phyloP scores from a whole-genome alignment of 495 filamentous ascomycete genomes.

The Talaromyces liani region DNA sequence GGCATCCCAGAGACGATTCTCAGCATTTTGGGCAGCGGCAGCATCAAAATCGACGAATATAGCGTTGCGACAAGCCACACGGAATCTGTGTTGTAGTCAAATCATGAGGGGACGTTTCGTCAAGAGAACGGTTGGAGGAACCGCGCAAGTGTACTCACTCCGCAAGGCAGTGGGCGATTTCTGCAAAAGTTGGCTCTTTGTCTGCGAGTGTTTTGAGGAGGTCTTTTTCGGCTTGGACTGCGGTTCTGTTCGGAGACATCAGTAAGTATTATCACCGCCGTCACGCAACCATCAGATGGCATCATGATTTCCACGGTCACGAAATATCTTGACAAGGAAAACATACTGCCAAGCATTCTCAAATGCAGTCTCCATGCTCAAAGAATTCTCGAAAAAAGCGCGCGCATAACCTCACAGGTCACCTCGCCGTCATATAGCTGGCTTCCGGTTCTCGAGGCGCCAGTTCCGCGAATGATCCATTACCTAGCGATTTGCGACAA shows the following conservation, averaged over 20 bases:
- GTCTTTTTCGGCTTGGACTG: conserved; percentile 40
- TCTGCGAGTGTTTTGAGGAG: conserved; percentile 42
- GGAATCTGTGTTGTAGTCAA: conserved; percentile 46
- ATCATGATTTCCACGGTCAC: too few species aligned
- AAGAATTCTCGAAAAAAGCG: conserved; percentile 13
- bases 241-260: conserved; percentile 27
- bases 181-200: conserved; percentile 47
- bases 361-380: conserved; percentile 42
- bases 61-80: conserved; percentile 58
- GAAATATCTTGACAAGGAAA: too few species aligned
- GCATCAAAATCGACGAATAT: conserved; percentile 69
- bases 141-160: conserved; percentile 38
- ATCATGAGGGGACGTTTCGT: background rate
- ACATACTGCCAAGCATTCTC: conserved; percentile 47
- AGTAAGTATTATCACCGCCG: conserved; percentile 10
- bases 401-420: conserved; percentile 42
- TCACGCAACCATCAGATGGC: background rate
- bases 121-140: background rate
- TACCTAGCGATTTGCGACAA: conserved; percentile 15
- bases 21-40: conserved; percentile 54
- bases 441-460: conserved; percentile 33
- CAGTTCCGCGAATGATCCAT: conserved; percentile 36
- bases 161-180: conserved; percentile 49
- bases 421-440: conserved; percentile 49
- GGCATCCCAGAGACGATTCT: conserved; percentile 68